Base-by-base conservation (phyloP, 371 early-diverging fungal genomes). In the Rhizomucor miehei region DNA sequence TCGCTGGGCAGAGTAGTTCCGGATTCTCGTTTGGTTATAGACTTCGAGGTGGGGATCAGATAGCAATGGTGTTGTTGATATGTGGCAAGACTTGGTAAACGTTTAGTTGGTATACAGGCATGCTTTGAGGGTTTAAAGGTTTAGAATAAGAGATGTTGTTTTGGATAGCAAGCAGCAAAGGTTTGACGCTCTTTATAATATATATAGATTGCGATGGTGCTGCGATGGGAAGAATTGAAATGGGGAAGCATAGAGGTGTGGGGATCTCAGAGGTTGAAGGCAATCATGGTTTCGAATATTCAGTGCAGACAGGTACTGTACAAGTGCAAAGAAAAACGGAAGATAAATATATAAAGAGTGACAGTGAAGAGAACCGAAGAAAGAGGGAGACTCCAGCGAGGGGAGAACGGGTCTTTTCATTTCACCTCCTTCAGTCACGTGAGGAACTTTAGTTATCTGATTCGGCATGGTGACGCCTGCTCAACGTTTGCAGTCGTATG, bases 191-290 rank as follows among this genome's bases (percentile, higher is more conserved):
- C 8, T 5, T 29, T 29, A 29, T 29, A 59, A 47, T 35, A 29
- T n/a, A 41, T 29, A 48, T 20, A 41, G n/a, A 40, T 37, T 24
- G 44, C 8, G 41, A 9, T 20, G 24, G 4, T 17, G 16, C 3
- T 23, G 38, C 6, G 37, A 21, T 35, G 35, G 12, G 20, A 36
- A 39, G 23, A 46, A n/a, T 41, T 47, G 37, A n/a, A 25, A 38
- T 40, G 25, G 16, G 34, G 21, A 16, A 17, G 44, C 10, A 29
- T 4, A 19, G 14, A 29, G 29, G 52, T 19, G 2, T 25, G 49
- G 20, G 14, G 44, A 52, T 35, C 20, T 60, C 54, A 50, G 29
- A 39, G 54, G 21, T 36, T 24, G 51, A 55, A 54, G 51, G 46
- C 48, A 46, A 34, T 25, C 35, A 51, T 43, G 19, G 36, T 44